Percentiles rank a stretch among this genome's conserved stretches.
Conservation (phyloP, 306 rosid species). For the Prunus dulcis region DNA sequence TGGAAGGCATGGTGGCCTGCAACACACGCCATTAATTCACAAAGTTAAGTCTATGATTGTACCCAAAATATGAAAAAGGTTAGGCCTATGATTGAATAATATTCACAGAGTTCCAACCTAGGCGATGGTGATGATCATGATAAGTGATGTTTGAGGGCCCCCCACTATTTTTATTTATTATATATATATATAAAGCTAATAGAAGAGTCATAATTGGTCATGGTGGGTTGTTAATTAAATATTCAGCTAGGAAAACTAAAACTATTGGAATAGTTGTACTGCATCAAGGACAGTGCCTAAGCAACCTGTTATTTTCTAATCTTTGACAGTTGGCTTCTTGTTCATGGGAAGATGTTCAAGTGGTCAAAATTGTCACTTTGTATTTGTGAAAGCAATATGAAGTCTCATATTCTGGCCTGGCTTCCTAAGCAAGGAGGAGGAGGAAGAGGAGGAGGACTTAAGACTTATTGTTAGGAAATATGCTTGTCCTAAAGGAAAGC, state of each 20-base stretch:
- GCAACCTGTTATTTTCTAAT: not conserved
- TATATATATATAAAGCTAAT: not conserved
- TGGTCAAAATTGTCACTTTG: slow-evolving; percentile 17
- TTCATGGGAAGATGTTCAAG: slow-evolving; percentile 1
- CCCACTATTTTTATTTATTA: too few species aligned
- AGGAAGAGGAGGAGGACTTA: not conserved
- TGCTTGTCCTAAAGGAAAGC: not conserved
- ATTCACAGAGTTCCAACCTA: not conserved
- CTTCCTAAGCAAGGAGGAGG: too few species aligned
- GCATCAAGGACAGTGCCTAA: not conserved
- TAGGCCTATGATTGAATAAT: not conserved
- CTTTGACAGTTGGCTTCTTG: slow-evolving; percentile 3
- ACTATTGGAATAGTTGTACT: not conserved
- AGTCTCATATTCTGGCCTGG: not conserved
- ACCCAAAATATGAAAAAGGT: too few species aligned
- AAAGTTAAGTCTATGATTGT: slow-evolving; percentile 5
- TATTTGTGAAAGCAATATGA: not conserved
- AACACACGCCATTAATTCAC: not conserved
- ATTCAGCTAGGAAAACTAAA: not conserved
- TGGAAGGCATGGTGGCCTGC: slow-evolving; percentile 64
- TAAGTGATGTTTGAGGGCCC: not conserved
- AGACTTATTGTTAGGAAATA: not conserved
- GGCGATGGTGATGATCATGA: slow-evolving; percentile 10
- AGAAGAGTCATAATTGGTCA: not conserved
- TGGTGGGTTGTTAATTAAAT: not conserved